These are phyloP conservation scores for Stachybotrys chartarum DNA, from an alignment of 2,329 filamentous ascomycete species.

Conservation along the genomic window DNA sequence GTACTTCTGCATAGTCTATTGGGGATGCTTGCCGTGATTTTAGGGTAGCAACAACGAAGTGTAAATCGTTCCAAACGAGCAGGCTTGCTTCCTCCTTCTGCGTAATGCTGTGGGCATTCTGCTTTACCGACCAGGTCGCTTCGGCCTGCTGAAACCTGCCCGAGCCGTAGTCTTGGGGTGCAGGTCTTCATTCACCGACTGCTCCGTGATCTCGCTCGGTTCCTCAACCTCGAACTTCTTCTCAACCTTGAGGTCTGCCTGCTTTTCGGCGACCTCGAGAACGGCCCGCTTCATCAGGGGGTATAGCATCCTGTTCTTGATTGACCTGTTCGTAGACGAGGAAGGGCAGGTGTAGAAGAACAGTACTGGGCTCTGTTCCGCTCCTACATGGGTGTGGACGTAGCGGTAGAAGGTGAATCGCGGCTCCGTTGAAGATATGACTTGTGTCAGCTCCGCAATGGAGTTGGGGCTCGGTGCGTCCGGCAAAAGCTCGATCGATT, in stretches of 20 bases:
- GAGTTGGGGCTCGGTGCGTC: conserved; percentile 43
- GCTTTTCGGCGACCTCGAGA: conserved; percentile 55
- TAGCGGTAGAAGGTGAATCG: conserved; percentile 74
- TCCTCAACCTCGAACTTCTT: conserved; percentile 66
- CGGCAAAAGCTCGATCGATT: conserved; percentile 60
- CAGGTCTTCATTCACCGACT: conserved; percentile 57
- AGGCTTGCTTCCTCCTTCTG: background rate
- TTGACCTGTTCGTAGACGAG: conserved; percentile 55
- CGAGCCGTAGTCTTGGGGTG: conserved; percentile 60
- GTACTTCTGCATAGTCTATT: background rate
- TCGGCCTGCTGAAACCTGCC: conserved; percentile 68
- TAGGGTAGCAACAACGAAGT: background rate
- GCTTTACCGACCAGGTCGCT: conserved; percentile 62
- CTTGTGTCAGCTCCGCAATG: conserved; percentile 48
- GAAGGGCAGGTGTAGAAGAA: conserved; percentile 80
- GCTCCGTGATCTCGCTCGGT: conserved; percentile 63
- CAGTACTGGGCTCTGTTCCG: conserved; percentile 52
- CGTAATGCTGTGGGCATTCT: background rate
- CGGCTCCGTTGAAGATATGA: conserved; percentile 62
- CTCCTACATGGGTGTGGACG: conserved; percentile 46
- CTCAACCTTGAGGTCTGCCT: conserved; percentile 58
- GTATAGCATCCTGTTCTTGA: conserved; percentile 83
- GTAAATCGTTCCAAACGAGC: background rate
- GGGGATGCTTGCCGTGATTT: background rate
- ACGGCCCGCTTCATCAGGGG: conserved; percentile 64